Conservation (phyloP, 2,329 filamentous ascomycete species). For the Cladophialophora immunda region DNA sequence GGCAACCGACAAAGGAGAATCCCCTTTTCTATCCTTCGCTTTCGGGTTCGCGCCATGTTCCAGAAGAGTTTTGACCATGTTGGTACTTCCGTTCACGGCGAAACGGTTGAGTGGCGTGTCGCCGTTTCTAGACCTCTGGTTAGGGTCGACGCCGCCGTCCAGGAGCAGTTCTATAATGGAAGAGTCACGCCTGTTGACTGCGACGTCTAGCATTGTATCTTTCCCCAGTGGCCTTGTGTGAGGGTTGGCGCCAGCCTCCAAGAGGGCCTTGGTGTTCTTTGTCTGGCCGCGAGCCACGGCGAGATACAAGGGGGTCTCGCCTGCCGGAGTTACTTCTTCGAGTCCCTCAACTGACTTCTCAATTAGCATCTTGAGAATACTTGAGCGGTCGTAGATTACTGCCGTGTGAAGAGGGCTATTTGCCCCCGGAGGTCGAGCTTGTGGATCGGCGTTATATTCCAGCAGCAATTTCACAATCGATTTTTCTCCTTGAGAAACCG, state of each 20-base stretch:
- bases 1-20: neutral
- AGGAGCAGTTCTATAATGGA: conserved; percentile 5
- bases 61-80: conserved; percentile 10
- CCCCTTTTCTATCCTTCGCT: conserved; percentile 3
- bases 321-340: conserved; percentile 12
- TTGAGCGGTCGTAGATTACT: conserved; percentile 2
- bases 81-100: neutral
- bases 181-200: conserved; percentile 8
- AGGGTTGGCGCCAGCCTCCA: conserved; percentile 11
- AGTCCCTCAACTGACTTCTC: conserved; percentile 4
- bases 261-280: conserved; percentile 1
- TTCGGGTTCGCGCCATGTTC: conserved; percentile 9
- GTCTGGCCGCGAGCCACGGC: conserved; percentile 8
- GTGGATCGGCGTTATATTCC: conserved; percentile 7
- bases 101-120: conserved; percentile 8
- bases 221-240: conserved; percentile 2
- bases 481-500: conserved; percentile 12
- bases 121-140: conserved; percentile 8
- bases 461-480: conserved; percentile 7
- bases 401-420: conserved; percentile 10
- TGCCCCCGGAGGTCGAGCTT: conserved; percentile 7
- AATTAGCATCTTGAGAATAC: conserved; percentile 10
- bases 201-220: conserved; percentile 9
- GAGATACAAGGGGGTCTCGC: conserved; percentile 8
- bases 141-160: neutral